A percentile compares a stretch with the other conserved stretches of the same genome.
These are phyloP conservation scores for Suhomyces panamericanus DNA, from an alignment of 1,139 yeast genomes.

Conservation along the genomic window DNA sequence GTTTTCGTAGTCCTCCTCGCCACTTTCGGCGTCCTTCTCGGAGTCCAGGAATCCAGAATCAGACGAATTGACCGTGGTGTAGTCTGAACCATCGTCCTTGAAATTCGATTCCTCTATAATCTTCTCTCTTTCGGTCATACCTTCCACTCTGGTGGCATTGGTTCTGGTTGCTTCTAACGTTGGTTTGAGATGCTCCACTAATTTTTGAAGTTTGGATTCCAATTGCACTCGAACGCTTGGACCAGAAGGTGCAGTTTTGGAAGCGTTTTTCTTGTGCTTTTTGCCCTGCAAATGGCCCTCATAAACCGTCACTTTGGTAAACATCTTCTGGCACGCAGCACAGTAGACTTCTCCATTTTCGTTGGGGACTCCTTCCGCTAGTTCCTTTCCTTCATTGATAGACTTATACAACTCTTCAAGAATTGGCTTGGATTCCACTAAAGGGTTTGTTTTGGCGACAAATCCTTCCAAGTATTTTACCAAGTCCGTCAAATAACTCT, in stretches of 20 bases:
- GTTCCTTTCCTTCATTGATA: conserved; percentile 12
- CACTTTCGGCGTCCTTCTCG: conserved; percentile 29
- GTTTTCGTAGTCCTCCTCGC: conserved; percentile 26
- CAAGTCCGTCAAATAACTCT: conserved; percentile 34
- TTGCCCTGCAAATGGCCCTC: conserved; percentile 72
- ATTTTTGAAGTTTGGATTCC: conserved; percentile 4
- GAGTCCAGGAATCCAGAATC: conserved; percentile 22
- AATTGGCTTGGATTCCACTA: conserved; percentile 40
- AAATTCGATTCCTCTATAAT: conserved; percentile 46
- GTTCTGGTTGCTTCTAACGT: conserved; percentile 51
- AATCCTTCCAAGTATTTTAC: conserved; percentile 28
- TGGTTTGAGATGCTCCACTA: conserved; percentile 37
- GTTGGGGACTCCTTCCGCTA: conserved; percentile 16
- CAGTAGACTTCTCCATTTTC: conserved; percentile 54
- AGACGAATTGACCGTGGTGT: conserved; percentile 24
- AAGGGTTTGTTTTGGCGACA: conserved; percentile 50
- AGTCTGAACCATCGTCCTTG: conserved; percentile 40
- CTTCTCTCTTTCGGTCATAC: conserved; percentile 74
- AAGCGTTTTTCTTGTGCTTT: conserved; percentile 61
- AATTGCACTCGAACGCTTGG: neutral
- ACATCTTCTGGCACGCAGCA: conserved; percentile 60
- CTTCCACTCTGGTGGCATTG: conserved; percentile 65
- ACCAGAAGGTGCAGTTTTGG: neutral
- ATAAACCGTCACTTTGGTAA: conserved; percentile 66
- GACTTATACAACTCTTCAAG: conserved; percentile 28